phyloP scores from a whole-genome alignment of 257 asterid genomes.

The Solanum sparsipilum region DNA sequence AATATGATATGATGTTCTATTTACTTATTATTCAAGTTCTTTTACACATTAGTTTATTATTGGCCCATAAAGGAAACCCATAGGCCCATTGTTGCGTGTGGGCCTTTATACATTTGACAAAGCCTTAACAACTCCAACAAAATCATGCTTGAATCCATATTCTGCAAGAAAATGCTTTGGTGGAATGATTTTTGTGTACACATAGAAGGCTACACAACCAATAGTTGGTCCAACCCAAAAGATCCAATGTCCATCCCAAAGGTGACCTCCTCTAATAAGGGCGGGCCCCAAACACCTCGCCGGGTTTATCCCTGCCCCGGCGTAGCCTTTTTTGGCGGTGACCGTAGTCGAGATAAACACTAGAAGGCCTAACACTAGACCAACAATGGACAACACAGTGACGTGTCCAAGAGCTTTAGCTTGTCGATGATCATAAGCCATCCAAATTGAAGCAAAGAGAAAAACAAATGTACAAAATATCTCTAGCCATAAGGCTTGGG shows the following conservation, averaged over 20 bases:
- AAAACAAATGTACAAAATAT: slow-evolving; percentile 48
- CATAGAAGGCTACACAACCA: slow-evolving; percentile 50
- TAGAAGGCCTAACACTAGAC: slow-evolving; percentile 47
- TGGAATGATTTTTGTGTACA: slow-evolving; percentile 63
- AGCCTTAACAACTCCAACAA: slow-evolving; percentile 36
- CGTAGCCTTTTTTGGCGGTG: slow-evolving; percentile 41
- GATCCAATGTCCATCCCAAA: slow-evolving; percentile 76
- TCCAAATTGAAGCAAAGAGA: slow-evolving; percentile 64
- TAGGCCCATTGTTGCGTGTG: not conserved
- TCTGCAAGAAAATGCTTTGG: slow-evolving; percentile 36
- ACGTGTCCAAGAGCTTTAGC: slow-evolving; percentile 37
- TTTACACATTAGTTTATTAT: not conserved
- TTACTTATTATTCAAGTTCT: not conserved
- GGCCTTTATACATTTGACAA: not conserved
- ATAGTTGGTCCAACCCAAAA: slow-evolving; percentile 64
- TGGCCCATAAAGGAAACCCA: not conserved
- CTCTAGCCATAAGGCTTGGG: slow-evolving; percentile 65
- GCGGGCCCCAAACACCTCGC: slow-evolving; percentile 76
- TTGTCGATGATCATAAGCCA: slow-evolving; percentile 66
- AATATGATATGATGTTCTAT: not conserved
- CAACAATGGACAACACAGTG: slow-evolving; percentile 31
- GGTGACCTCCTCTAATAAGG: slow-evolving; percentile 60
- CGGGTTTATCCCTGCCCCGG: slow-evolving; percentile 69
- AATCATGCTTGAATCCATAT: slow-evolving; percentile 45
- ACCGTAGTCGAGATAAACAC: slow-evolving; percentile 52